Evolutionary conservation across 768 basidiomycete species (phyloP).

Genomic region (Lactarius deliciosus): DNA sequence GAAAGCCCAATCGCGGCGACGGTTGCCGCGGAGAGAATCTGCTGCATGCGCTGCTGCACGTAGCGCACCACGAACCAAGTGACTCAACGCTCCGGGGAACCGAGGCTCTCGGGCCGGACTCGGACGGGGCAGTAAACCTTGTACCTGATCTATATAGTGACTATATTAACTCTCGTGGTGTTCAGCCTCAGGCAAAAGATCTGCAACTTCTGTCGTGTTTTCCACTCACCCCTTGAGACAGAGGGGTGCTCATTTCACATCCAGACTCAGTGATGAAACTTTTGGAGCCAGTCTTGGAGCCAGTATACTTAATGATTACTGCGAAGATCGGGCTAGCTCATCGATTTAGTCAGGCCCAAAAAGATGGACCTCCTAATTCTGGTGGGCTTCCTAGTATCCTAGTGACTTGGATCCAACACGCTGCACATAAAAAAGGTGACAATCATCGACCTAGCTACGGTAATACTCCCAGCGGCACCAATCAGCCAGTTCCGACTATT

Average conservation of each 20-base stretch:
- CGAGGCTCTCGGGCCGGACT: too few relatives aligned
- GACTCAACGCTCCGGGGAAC: background rate
- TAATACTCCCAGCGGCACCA: background rate
- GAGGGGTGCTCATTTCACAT: too few relatives aligned
- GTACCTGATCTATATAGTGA: background rate
- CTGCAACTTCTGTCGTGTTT: background rate
- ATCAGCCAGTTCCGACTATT: background rate
- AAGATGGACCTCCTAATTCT: background rate
- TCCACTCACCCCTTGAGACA: too few relatives aligned
- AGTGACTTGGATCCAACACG: background rate
- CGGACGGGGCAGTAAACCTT: too few relatives aligned
- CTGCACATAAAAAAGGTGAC: background rate
- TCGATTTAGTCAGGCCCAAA: background rate
- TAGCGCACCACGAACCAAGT: background rate
- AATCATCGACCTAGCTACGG: background rate
- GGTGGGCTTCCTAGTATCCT: background rate
- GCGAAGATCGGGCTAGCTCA: background rate
- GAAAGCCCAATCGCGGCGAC: slow-evolving; percentile 68
- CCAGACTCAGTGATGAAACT: background rate
- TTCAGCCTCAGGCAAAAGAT: background rate
- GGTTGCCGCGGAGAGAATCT: slow-evolving; percentile 52
- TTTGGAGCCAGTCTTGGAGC: background rate
- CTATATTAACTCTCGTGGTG: background rate
- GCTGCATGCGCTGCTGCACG: slow-evolving; percentile 21
- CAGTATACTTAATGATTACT: too few relatives aligned